Base-by-base conservation (phyloP, 306 rosid genomes). In the Glycine tomentella region DNA sequence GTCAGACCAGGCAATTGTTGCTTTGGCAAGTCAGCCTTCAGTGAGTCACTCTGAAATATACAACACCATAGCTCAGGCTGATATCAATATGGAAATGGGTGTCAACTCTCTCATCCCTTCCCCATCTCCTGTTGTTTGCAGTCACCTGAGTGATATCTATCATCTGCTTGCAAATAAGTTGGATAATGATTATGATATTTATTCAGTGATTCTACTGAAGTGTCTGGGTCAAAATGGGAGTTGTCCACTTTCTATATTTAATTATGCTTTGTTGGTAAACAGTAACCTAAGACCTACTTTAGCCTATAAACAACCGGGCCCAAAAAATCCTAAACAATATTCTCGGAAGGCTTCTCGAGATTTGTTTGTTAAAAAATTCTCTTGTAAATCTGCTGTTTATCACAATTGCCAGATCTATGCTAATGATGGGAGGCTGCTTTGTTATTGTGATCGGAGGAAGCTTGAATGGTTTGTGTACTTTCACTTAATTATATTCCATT, bases 371-470 rank as follows among this genome's bases (percentile, higher is more conserved):
- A 87, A 95, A 83, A 91, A 95, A 40, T 87, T 95, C 84, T 93
- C 99, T 40, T 95, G 98, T 89, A 95, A 95, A 83, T 66, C 98
- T 78, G 98, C 98, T 36, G 98, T 95, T 87, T 95, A 95, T 88
- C 98, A 93, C 87, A 95, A 95, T 86, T 95, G 93, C 80, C 88
- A 92, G 83, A 95, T 95, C 79, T 95, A 78, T 89, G 99, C 99
- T 81, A 89, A 88, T 89, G 99, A 95, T 79, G 98, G 98, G 58
- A 86, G 97, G 81, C 80, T 95, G 78, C 99, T 95, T 74, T 95
- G 99, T 90, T 95, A 95, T 85, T 95, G 96, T 81, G 99, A 95
- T 84, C 87, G 86, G 67, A 91, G 90, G 87, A 95, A 95, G 87
- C 96, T 95, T 72, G 94, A 93, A 85, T 95, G 99, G 98, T 95